phyloP scores from a whole-genome alignment of 2,329 filamentous ascomycete genomes.

The Cercospora citrullina region DNA sequence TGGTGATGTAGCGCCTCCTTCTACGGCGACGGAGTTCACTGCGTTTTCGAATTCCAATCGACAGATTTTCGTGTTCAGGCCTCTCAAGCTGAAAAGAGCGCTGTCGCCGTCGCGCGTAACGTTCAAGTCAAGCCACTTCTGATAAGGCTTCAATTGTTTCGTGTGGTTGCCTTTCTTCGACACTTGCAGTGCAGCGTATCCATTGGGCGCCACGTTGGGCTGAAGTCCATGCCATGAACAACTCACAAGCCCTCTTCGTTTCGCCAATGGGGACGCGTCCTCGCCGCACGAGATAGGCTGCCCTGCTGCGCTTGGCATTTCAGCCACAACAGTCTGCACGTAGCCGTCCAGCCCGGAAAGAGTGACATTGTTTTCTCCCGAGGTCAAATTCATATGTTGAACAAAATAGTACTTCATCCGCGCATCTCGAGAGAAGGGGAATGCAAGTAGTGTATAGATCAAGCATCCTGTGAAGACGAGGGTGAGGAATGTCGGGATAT shows the following conservation, averaged over 20 bases:
- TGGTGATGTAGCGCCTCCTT: slow-evolving; percentile 41
- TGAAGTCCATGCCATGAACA: slow-evolving; percentile 72
- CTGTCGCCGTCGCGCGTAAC: slow-evolving; percentile 50
- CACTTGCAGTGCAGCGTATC: slow-evolving; percentile 14
- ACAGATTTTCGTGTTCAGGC: slow-evolving; percentile 76
- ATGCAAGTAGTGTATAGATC: slow-evolving; percentile 81
- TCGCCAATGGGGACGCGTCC: slow-evolving; percentile 40
- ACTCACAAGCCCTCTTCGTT: slow-evolving; percentile 56
- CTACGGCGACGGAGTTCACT: slow-evolving; percentile 64
- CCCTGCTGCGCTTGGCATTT: slow-evolving; percentile 69
- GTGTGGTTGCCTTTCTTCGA: slow-evolving; percentile 20
- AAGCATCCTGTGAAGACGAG: slow-evolving; percentile 72
- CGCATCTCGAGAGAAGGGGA: slow-evolving; percentile 79
- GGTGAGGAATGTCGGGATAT: slow-evolving; percentile 75
- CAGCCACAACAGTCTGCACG: slow-evolving; percentile 64
- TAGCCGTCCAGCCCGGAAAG: slow-evolving; percentile 69
- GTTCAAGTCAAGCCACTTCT: slow-evolving; percentile 66
- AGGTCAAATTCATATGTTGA: slow-evolving; percentile 74
- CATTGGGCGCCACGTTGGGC: slow-evolving; percentile 60
- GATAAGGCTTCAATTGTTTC: slow-evolving; percentile 21
- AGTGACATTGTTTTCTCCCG: slow-evolving; percentile 67
- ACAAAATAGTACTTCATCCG: slow-evolving; percentile 86
- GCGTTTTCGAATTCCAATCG: slow-evolving; percentile 70
- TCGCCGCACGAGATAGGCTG: slow-evolving; percentile 48
- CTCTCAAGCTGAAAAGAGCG: slow-evolving; percentile 67